Conservation (phyloP, 208 protist species). For the Paratrypanosoma confusum region DNA sequence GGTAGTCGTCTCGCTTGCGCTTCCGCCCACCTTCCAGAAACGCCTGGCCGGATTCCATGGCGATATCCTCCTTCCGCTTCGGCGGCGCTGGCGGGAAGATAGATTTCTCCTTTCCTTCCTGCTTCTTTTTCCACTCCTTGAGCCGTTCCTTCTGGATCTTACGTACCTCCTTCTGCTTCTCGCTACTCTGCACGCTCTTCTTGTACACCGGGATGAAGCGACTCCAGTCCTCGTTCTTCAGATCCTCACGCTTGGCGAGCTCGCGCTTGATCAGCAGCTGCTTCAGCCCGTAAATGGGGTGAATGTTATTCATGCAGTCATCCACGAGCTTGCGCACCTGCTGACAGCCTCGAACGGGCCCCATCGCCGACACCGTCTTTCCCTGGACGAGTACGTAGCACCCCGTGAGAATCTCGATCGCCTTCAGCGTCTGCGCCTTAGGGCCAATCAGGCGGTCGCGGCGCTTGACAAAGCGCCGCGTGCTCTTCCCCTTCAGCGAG, state of each 20-base stretch:
- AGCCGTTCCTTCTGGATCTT: conserved; percentile 83
- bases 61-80: conserved; percentile 82
- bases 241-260: conserved; percentile 92
- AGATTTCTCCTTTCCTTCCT: conserved; percentile 59
- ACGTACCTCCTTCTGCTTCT: conserved; percentile 77
- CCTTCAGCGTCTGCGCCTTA: conserved; percentile 96
- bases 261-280: conserved; percentile 99
- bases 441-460: conserved; percentile 98
- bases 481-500: conserved; percentile 89
- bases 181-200: conserved; percentile 81
- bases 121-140: conserved; percentile 43
- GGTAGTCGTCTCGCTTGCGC: conserved; percentile 53
- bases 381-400: conserved; percentile 99
- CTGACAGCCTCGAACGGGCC: conserved; percentile 92
- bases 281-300: conserved; percentile 99
- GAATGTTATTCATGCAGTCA: conserved; percentile 99
- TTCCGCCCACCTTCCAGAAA: conserved; percentile 48
- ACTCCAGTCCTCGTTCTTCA: conserved; percentile 97
- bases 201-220: conserved; percentile 97
- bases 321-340: conserved; percentile 95
- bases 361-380: conserved; percentile 96
- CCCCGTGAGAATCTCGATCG: conserved; percentile 97
- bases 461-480: conserved; percentile 98
- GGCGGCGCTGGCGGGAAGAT: conserved; percentile 84
- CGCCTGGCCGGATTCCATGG: conserved; percentile 86